A percentile compares a stretch with the other conserved stretches of the same genome.
Conservation (phyloP, 1,284 basidiomycete species). For the Trichosporon coremiiforme region DNA sequence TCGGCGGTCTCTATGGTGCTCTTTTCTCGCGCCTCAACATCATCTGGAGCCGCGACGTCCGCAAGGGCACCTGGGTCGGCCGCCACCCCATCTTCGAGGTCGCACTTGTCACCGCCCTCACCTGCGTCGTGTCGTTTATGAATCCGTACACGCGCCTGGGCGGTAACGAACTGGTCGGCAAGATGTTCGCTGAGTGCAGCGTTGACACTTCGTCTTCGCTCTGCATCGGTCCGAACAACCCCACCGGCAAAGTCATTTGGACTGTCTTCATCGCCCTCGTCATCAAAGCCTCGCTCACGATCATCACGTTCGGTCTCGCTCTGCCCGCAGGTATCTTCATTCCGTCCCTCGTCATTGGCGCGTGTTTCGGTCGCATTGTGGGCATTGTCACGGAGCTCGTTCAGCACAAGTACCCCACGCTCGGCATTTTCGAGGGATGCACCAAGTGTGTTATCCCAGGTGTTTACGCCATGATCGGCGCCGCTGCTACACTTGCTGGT, state of each 20-base stretch:
- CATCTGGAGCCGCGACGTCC: conserved; percentile 79
- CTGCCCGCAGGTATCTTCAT: conserved; percentile 96
- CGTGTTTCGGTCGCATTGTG: conserved; percentile 85
- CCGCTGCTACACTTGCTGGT: conserved; percentile 82
- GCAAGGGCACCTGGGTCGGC: conserved; percentile 77
- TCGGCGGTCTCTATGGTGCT: conserved; percentile 92
- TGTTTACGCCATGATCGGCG: conserved; percentile 87
- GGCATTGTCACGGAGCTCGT: conserved; percentile 81
- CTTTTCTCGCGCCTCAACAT: conserved; percentile 85
- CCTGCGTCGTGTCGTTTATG: conserved; percentile 75
- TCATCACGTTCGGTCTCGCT: conserved; percentile 93
- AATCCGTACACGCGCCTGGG: conserved; percentile 92
- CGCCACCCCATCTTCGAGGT: conserved; percentile 83
- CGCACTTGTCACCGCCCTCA: conserved; percentile 73
- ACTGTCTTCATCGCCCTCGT: conserved; percentile 73
- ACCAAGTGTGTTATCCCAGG: conserved; percentile 66
- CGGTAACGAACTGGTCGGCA: conserved; percentile 83
- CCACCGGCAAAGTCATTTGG: conserved; percentile 59
- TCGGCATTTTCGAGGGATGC: conserved; percentile 68
- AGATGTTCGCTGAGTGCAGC: conserved; percentile 84
- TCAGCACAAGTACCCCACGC: conserved; percentile 68
- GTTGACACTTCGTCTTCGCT: conserved; percentile 67
- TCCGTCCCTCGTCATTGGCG: conserved; percentile 92
- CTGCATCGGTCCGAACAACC: conserved; percentile 63
- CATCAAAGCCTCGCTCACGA: conserved; percentile 78